phyloP scores from a whole-genome alignment of 2,329 filamentous ascomycete genomes.

The Alternaria hordeiaustralica region DNA sequence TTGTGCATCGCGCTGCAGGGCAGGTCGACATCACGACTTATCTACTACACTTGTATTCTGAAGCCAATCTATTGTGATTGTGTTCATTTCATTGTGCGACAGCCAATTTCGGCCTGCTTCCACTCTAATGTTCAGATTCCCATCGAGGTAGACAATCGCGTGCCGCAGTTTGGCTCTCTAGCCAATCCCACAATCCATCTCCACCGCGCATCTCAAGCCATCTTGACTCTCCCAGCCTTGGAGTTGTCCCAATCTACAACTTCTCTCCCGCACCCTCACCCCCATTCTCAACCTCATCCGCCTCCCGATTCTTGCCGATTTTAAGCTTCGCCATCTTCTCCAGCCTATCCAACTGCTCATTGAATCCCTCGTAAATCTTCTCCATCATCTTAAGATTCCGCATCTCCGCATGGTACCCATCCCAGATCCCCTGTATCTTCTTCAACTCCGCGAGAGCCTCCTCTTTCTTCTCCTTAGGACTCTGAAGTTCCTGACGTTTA shows the following conservation, averaged over 20 bases:
- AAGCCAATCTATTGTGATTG: neutral
- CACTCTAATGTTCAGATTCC: too few relatives aligned
- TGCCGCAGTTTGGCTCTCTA: neutral
- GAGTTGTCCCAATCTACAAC: neutral
- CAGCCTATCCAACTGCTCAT: neutral
- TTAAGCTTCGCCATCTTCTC: neutral
- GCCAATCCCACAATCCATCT: neutral
- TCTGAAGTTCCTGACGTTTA: neutral
- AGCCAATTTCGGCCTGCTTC: neutral
- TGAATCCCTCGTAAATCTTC: neutral
- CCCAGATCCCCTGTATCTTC: neutral
- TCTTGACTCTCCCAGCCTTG: neutral
- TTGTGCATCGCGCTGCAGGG: neutral
- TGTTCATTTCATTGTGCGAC: neutral
- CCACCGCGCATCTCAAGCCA: neutral
- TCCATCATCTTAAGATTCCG: neutral
- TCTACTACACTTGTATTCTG: neutral
- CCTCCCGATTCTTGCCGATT: rapidly evolving
- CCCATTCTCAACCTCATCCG: rapidly evolving
- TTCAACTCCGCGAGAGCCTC: neutral
- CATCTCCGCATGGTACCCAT: neutral
- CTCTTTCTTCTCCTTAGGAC: neutral
- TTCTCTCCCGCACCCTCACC: neutral
- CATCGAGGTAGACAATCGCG: too few relatives aligned
- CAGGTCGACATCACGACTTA: neutral